Evolutionary conservation across 2,329 filamentous ascomycete species (phyloP).

Genomic region (Hymenoscyphus fraxineus): DNA sequence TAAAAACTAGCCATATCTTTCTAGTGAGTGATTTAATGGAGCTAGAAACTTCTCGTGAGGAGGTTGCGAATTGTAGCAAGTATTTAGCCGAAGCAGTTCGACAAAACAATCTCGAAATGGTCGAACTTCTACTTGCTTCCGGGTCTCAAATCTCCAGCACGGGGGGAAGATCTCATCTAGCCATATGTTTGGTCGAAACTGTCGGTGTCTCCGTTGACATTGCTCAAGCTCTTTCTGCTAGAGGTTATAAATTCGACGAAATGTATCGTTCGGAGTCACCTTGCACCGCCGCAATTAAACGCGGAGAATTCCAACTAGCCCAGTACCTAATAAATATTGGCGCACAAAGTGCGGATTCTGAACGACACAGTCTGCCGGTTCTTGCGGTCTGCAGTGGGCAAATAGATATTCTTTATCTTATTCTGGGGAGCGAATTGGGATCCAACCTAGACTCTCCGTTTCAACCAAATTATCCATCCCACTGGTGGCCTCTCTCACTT

Average conservation of each 20-base stretch:
- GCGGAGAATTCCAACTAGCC: not conserved
- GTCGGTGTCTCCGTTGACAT: not conserved
- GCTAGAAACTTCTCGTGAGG: not conserved
- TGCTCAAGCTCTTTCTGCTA: not conserved
- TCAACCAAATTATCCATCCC: not conserved
- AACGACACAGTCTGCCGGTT: not conserved
- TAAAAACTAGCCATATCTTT: not conserved
- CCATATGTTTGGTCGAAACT: not conserved
- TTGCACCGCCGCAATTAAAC: not conserved
- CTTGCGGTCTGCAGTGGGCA: not conserved
- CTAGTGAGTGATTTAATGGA: not conserved
- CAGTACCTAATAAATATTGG: not conserved
- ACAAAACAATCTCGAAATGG: not conserved
- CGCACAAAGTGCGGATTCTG: not conserved
- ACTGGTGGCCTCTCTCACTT: not conserved
- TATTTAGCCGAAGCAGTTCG: not conserved
- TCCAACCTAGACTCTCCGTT: not conserved
- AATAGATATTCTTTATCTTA: not conserved
- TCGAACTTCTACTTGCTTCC: not conserved
- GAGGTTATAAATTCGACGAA: not conserved
- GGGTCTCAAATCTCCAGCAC: not conserved
- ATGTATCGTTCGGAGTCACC: not conserved
- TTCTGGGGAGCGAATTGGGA: not conserved
- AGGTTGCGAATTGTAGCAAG: not conserved
- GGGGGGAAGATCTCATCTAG: not conserved